These are phyloP conservation scores for Poteriospumella lacustris DNA, from an alignment of 108 stramenopile genomes.

Conservation along the genomic window DNA sequence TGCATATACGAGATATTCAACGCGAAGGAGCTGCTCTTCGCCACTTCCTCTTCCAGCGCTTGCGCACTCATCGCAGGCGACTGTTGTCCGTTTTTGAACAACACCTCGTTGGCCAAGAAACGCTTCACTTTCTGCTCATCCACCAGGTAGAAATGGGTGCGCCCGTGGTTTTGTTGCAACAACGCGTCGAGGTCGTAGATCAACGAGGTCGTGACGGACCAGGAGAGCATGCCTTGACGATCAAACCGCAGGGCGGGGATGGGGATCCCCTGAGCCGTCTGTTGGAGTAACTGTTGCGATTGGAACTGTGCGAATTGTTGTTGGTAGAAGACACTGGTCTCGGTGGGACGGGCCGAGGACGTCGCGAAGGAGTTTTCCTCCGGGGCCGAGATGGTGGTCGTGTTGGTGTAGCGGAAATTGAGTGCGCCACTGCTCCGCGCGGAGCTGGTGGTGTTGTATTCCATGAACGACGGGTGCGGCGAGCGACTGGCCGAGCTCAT, in stretches of 20 bases:
- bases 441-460: too few relatives aligned
- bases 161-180: too few relatives aligned
- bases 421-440: too few relatives aligned
- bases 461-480: not conserved
- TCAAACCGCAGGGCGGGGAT: not conserved
- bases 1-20: not conserved
- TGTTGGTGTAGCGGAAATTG: not conserved
- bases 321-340: too few relatives aligned
- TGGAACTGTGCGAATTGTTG: too few relatives aligned
- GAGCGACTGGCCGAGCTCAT: not conserved
- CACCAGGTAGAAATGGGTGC: not conserved
- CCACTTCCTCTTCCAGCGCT: too few relatives aligned
- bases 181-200: not conserved
- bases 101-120: not conserved
- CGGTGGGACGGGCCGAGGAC: not conserved
- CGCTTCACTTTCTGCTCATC: not conserved
- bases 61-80: not conserved
- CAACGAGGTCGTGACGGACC: not conserved
- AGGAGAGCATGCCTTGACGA: not conserved
- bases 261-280: too few relatives aligned
- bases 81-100: not conserved
- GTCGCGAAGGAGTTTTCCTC: not conserved
- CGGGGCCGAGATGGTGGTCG: not conserved
- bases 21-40: too few relatives aligned
- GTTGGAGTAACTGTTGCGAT: too few relatives aligned